These are phyloP conservation scores for Verticillium nubilum DNA, from an alignment of 2,329 filamentous ascomycete genomes.

Conservation along the genomic window DNA sequence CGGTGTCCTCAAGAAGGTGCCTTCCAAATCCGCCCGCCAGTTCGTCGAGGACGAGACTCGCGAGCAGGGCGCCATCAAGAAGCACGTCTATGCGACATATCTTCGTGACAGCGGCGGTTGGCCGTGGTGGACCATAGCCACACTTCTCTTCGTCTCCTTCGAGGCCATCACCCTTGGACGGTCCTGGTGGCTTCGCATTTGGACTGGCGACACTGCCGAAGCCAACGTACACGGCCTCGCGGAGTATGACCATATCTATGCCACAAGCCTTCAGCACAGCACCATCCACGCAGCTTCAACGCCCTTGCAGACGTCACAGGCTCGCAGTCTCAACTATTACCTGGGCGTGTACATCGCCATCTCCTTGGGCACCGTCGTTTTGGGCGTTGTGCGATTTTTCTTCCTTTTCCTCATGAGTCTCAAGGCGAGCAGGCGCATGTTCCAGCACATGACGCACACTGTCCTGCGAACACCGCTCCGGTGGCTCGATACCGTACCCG, in stretches of 20 bases:
- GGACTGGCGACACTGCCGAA: slow-evolving; percentile 45
- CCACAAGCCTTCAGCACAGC: slow-evolving; percentile 41
- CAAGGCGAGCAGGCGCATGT: slow-evolving; percentile 62
- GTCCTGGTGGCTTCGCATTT: slow-evolving; percentile 60
- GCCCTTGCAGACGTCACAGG: slow-evolving; percentile 17
- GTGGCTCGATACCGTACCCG: slow-evolving; percentile 75
- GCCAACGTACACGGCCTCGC: slow-evolving; percentile 29
- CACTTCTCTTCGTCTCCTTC: slow-evolving; percentile 48
- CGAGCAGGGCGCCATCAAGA: slow-evolving; percentile 64
- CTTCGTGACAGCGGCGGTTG: slow-evolving; percentile 60
- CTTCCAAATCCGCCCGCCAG: slow-evolving; percentile 54
- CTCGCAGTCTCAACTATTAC: slow-evolving; percentile 53
- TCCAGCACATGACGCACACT: slow-evolving; percentile 59
- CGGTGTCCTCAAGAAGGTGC: slow-evolving; percentile 40
- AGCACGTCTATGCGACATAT: slow-evolving; percentile 62
- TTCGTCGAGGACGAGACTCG: slow-evolving; percentile 73
- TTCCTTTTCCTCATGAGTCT: slow-evolving; percentile 62
- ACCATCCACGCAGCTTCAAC: slow-evolving; percentile 31
- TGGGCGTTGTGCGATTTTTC: slow-evolving; percentile 58
- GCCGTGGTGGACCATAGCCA: slow-evolving; percentile 51
- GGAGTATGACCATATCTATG: slow-evolving; percentile 15
- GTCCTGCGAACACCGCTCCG: slow-evolving; percentile 69
- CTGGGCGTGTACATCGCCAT: slow-evolving; percentile 62
- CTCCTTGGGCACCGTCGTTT: slow-evolving; percentile 47
- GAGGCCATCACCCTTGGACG: slow-evolving; percentile 51